Base-by-base conservation (phyloP, 2,329 filamentous ascomycete species). In the Leptodontidium sp. region DNA sequence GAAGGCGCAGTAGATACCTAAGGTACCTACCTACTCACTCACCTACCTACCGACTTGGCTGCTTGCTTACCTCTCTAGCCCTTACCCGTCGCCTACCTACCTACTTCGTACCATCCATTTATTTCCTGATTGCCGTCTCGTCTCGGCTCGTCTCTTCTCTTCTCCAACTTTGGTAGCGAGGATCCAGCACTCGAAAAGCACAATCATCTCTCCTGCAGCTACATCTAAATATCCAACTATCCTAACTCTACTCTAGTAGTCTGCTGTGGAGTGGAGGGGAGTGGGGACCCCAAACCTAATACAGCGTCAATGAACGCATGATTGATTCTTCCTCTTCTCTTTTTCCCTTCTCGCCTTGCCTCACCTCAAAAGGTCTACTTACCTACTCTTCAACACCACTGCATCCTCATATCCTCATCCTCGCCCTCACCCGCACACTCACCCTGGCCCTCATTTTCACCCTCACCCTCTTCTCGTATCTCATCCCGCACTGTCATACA, bases 221-320 rank as follows among this genome's bases (percentile, higher is more conserved):
- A 6, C 29, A 32, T 29, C 9, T 8, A 26, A 5, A 2, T n/a
- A 29, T 21, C 53, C 32, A 21, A 21, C 35, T 14, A 17, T 47
- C 45, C 45, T 14, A 21, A 17, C 14, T 47, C 45, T 47, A 17
- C 14, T 47, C 45, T 47, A n/a, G 45, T n/a, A 21, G 0, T 47
- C 55, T 32, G 55, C 35, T 24, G 29, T 32, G 29, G 29, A 32
- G 4, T 32, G 29, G 6, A 32, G 29, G 3, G 29, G 29, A 32
- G 55, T 58, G 35, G 55, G 35, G 32, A 38, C 61, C 45, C 61
- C 49, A 52, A 63, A 52, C 61, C 49, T 24, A 63, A 63, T 63
- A 21, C 45, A 38, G 40, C 61, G 21, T 63, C 61, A 49, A 63
- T 63, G 61, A 63, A 32, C 61, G 61, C 61, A 63, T 63, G 61